Conservation (phyloP, 164 flowering plant species). For the Warburgia ugandensis region DNA sequence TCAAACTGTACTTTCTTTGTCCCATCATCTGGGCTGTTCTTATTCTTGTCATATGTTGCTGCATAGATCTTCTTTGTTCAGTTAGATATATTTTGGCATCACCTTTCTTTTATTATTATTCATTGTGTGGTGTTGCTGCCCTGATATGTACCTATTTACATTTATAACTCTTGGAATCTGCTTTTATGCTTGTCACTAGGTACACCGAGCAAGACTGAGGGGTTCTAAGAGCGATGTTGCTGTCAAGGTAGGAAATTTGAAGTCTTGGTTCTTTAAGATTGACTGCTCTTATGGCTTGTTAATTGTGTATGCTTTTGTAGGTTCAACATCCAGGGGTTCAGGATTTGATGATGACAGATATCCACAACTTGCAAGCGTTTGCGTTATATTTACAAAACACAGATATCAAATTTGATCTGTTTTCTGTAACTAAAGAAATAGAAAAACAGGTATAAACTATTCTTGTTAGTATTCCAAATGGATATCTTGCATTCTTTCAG, state of each 20-base stretch:
- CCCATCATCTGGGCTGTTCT: too few species aligned
- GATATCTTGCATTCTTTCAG: background rate
- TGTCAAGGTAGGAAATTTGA: slow-evolving; percentile 64
- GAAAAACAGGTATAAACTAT: slow-evolving; percentile 70
- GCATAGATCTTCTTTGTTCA: background rate
- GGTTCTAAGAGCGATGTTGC: slow-evolving; percentile 79
- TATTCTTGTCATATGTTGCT: too few species aligned
- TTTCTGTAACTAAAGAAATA: slow-evolving; percentile 86
- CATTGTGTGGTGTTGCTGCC: too few species aligned
- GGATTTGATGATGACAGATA: slow-evolving; percentile 91
- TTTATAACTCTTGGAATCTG: background rate
- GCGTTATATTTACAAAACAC: slow-evolving; percentile 89
- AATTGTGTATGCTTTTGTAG: slow-evolving; percentile 23
- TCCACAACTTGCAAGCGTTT: slow-evolving; percentile 85
- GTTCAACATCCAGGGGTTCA: slow-evolving; percentile 97
- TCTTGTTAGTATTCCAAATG: background rate
- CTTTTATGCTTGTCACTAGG: slow-evolving; percentile 35
- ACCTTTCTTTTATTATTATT: background rate
- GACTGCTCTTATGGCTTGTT: slow-evolving; percentile 3
- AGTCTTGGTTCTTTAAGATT: background rate
- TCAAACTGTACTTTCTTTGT: too few species aligned
- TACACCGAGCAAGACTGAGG: slow-evolving; percentile 78
- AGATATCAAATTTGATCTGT: slow-evolving; percentile 80
- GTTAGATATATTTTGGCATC: background rate
- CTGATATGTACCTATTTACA: background rate